Conservation (phyloP, 306 rosid genomes). For the Prunus mongolica region DNA sequence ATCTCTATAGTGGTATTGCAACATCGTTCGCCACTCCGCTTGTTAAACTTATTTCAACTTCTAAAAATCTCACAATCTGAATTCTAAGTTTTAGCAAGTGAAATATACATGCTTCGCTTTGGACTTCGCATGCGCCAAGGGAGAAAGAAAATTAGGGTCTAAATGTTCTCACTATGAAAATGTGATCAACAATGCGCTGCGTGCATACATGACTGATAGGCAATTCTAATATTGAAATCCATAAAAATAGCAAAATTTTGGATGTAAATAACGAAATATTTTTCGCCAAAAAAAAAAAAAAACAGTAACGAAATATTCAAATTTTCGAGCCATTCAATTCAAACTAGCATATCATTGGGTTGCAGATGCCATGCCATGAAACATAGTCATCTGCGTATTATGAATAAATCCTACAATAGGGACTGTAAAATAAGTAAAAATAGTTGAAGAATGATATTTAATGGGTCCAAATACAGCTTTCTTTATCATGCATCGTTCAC, state of each 20-base stretch:
- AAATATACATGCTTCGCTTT: background rate
- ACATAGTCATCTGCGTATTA: background rate
- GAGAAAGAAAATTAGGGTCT: background rate
- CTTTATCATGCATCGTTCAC: background rate
- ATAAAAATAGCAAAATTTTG: background rate
- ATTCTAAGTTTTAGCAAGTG: background rate
- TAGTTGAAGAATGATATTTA: background rate
- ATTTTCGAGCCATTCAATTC: background rate
- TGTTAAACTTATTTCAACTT: background rate
- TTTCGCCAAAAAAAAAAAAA: too few species aligned
- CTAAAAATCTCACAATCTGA: background rate
- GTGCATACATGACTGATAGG: background rate
- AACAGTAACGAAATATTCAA: background rate
- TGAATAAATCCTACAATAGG: background rate
- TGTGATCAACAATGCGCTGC: background rate
- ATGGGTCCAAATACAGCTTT: background rate
- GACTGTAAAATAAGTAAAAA: background rate
- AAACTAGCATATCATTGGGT: background rate
- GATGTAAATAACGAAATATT: too few species aligned
- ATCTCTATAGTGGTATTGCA: background rate
- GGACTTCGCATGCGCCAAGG: background rate
- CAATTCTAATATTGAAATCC: background rate
- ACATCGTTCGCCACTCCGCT: background rate
- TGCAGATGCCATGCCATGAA: background rate
- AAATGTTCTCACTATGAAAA: background rate